Percentiles rank a stretch among this genome's conserved stretches.
These are phyloP conservation scores for Mollisiaceae sp. DNA, from an alignment of 2,329 filamentous ascomycete species.

Conservation along the genomic window DNA sequence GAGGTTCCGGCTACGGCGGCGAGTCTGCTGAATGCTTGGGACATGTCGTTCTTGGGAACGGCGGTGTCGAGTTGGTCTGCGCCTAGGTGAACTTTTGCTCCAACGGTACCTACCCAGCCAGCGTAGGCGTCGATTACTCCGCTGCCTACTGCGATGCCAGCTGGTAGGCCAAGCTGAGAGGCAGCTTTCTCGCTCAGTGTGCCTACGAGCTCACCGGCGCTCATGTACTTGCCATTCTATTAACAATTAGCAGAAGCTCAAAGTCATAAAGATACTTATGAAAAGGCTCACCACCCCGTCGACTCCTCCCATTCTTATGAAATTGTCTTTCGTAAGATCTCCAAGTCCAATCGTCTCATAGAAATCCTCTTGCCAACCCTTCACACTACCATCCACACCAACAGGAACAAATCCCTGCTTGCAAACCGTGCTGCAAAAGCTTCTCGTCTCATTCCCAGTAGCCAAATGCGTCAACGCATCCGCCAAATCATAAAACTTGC, in stretches of 20 bases:
- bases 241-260: slow-evolving; percentile 29
- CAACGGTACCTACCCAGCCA: slow-evolving; percentile 98
- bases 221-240: slow-evolving; percentile 90
- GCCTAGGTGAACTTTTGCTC: slow-evolving; percentile 84
- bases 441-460: slow-evolving; percentile 88
- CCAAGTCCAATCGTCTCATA: slow-evolving; percentile 83
- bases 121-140: slow-evolving; percentile 98
- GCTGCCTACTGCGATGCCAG: slow-evolving; percentile 90
- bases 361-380: slow-evolving; percentile 98
- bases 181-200: slow-evolving; percentile 83
- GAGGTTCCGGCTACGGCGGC: slow-evolving; percentile 96
- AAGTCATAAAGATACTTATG: slow-evolving; percentile 39
- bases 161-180: slow-evolving; percentile 79
- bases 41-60: slow-evolving; percentile 80
- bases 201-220: slow-evolving; percentile 90
- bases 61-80: slow-evolving; percentile 70
- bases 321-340: slow-evolving; percentile 84
- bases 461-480: slow-evolving; percentile 95
- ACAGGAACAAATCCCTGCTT: slow-evolving; percentile 97
- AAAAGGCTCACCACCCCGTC: slow-evolving; percentile 84
- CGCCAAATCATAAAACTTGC: slow-evolving; percentile 95
- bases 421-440: slow-evolving; percentile 95
- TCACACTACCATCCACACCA: slow-evolving; percentile 95
- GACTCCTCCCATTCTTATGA: slow-evolving; percentile 92
- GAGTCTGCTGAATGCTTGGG: slow-evolving; percentile 89